Percentiles rank a stretch among this genome's conserved stretches.
Conservation (phyloP, 495 filamentous ascomycete genomes). For the Niebla homalea region DNA sequence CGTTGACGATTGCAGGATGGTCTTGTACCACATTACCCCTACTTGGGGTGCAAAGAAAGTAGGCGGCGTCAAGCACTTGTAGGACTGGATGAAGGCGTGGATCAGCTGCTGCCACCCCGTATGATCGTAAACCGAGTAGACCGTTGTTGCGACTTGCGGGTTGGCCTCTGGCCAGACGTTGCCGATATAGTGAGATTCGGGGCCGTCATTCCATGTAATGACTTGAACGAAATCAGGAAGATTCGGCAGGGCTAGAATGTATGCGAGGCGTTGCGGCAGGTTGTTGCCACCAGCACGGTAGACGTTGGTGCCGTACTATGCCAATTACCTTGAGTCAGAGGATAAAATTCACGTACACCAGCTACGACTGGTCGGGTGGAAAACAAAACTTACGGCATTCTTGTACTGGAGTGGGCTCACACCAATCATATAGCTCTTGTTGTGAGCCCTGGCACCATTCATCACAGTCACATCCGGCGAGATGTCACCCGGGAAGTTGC, state of each 20-base stretch:
- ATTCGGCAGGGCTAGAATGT: slow-evolving; percentile 15
- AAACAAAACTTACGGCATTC: background rate
- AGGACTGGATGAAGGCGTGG: slow-evolving; percentile 24
- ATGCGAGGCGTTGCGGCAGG: slow-evolving; percentile 20
- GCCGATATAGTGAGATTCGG: slow-evolving; percentile 35
- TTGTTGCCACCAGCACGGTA: slow-evolving; percentile 32
- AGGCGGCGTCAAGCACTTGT: slow-evolving; percentile 16
- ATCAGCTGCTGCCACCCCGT: slow-evolving; percentile 23
- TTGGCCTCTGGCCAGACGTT: slow-evolving; percentile 22
- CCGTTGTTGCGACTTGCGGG: slow-evolving; percentile 16
- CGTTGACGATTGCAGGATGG: slow-evolving; percentile 4
- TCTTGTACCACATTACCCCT: slow-evolving; percentile 16
- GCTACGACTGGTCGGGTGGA: background rate
- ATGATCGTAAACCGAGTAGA: slow-evolving; percentile 22
- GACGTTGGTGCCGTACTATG: slow-evolving; percentile 19
- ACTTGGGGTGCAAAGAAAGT: background rate
- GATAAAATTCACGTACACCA: background rate
- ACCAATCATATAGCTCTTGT: slow-evolving; percentile 25
- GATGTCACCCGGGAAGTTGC: slow-evolving; percentile 2
- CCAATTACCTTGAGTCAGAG: background rate
- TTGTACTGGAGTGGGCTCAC: slow-evolving; percentile 10
- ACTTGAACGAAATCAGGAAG: slow-evolving; percentile 21
- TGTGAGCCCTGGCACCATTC: slow-evolving; percentile 8
- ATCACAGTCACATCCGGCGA: slow-evolving; percentile 19
- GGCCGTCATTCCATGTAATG: slow-evolving; percentile 30